These are phyloP conservation scores for Pistacia vera DNA, from an alignment of 345 rosid genomes.

Conservation along the genomic window DNA sequence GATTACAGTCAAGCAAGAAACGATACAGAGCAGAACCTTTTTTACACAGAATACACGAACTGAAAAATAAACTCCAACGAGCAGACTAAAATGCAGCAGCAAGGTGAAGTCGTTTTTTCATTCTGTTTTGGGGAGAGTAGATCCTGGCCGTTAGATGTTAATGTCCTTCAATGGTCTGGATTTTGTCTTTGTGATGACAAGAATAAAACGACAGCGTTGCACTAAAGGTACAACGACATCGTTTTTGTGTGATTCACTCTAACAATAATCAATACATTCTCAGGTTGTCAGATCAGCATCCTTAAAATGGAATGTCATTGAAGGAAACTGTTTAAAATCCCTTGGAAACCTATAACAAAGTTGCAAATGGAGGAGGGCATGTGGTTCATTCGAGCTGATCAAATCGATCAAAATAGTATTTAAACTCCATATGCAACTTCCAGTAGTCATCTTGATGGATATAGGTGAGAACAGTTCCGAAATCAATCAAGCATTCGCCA, in stretches of 20 bases:
- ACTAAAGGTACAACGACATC: background rate
- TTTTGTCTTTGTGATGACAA: too few species aligned
- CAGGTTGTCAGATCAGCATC: background rate
- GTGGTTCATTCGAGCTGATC: background rate
- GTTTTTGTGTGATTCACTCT: too few species aligned
- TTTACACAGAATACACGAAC: too few species aligned
- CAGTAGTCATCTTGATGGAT: background rate
- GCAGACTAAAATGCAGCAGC: too few species aligned
- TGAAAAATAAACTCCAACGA: too few species aligned
- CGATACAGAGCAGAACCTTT: too few species aligned
- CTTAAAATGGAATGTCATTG: constrained; percentile 3
- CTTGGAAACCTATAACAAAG: background rate
- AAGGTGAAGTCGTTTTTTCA: too few species aligned
- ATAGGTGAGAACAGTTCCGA: background rate
- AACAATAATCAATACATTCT: background rate
- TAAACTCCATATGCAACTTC: background rate
- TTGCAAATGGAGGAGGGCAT: background rate
- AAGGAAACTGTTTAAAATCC: background rate
- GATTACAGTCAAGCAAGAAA: too few species aligned
- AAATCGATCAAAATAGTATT: background rate
- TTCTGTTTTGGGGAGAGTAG: too few species aligned
- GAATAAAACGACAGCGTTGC: too few species aligned
- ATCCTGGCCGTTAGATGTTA: too few species aligned
- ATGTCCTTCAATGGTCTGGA: too few species aligned
- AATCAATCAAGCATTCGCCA: background rate